Base-by-base conservation (phyloP, 495 filamentous ascomycete genomes). In the Tuber microsphaerosporum region DNA sequence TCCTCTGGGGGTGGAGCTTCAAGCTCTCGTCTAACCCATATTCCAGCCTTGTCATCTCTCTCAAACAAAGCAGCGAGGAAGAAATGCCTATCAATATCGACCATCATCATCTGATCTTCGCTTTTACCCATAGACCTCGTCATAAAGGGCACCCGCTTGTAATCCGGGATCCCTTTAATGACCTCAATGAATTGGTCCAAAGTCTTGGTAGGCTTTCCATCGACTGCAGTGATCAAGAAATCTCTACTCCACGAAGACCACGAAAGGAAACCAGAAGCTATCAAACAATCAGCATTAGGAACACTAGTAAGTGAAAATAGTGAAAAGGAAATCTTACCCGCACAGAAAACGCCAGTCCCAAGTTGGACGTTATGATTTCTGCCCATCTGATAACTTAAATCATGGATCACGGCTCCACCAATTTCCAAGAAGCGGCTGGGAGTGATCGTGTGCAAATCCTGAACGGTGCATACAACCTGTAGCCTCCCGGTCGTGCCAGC, bases 211-310 rank as follows among this genome's bases (percentile, higher is more conserved):
- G 81, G 81, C 51, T 77, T 83, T 71, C 81, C 81, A 72, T 77
- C 81, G 65, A 83, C 76, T 51, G 77, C 72, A 20, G 81, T 83
- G 68, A 83, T 77, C 34, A 83, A 75, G 76, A 83, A 83, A 77
- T 83, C 81, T 37, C 81, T 74, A 16, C 76, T 81, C 81, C 81
- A 83, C 26, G 79, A 79, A 51, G 81, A 83, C 81, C 81, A 83
- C n/a, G 81, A 34, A 56, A 83, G 76, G 65, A 83, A 83, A 12
- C 81, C 81, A 69, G 81, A 83, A 39, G 81, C 81, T 78, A 61
- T 12, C 17, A 74, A 80, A 69, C 1, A 43, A 39, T 46, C 22
- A 75, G 37, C n/a, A 71, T 79, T n/a, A 75, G 70, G 45, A n/a
- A 73, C 65, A 46, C 56, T 68, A 16, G 19, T 76, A 61, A 41